Evolutionary conservation across 805 yeast genomes (phyloP).

Genomic region (Metschnikowia lachancei): DNA sequence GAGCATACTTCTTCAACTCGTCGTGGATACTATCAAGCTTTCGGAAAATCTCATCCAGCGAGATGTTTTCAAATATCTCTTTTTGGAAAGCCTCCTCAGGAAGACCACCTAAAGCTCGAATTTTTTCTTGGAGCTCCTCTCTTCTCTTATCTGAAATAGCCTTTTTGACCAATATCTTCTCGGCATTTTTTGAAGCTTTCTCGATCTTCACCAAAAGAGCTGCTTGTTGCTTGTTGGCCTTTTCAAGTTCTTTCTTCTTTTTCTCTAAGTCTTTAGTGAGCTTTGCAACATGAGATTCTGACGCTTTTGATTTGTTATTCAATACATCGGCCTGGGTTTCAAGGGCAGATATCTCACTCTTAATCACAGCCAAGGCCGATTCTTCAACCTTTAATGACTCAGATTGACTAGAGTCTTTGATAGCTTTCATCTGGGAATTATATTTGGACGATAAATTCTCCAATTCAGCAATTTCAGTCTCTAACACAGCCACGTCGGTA

Average conservation of each 20-base stretch:
- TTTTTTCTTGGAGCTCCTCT: slow-evolving; percentile 68
- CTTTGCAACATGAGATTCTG: slow-evolving; percentile 24
- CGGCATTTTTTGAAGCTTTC: slow-evolving; percentile 59
- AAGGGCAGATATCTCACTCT: slow-evolving; percentile 28
- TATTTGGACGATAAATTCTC: slow-evolving; percentile 10
- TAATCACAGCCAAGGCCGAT: slow-evolving; percentile 26
- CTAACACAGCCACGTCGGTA: slow-evolving; percentile 41
- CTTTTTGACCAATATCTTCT: slow-evolving; percentile 61
- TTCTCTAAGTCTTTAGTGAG: slow-evolving; percentile 26
- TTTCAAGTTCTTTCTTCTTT: slow-evolving; percentile 42
- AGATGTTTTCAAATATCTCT: slow-evolving; percentile 37
- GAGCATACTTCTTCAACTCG: slow-evolving; percentile 60
- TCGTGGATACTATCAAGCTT: slow-evolving; percentile 55
- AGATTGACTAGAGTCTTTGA: slow-evolving; percentile 8
- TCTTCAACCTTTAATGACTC: slow-evolving; percentile 13
- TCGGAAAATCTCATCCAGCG: slow-evolving; percentile 52
- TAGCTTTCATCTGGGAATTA: slow-evolving; percentile 12
- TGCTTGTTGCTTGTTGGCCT: slow-evolving; percentile 57
- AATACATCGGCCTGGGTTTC: slow-evolving; percentile 23
- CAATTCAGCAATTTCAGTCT: slow-evolving; percentile 36
- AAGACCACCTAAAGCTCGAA: slow-evolving; percentile 81
- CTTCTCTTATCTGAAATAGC: slow-evolving; percentile 57
- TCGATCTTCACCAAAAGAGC: slow-evolving; percentile 55
- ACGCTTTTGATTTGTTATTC: slow-evolving; percentile 24
- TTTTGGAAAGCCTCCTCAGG: slow-evolving; percentile 76